A percentile compares a stretch with the other conserved stretches of the same genome.
phyloP scores from a whole-genome alignment of 345 rosid genomes.

The Eucalyptus brandiana region DNA sequence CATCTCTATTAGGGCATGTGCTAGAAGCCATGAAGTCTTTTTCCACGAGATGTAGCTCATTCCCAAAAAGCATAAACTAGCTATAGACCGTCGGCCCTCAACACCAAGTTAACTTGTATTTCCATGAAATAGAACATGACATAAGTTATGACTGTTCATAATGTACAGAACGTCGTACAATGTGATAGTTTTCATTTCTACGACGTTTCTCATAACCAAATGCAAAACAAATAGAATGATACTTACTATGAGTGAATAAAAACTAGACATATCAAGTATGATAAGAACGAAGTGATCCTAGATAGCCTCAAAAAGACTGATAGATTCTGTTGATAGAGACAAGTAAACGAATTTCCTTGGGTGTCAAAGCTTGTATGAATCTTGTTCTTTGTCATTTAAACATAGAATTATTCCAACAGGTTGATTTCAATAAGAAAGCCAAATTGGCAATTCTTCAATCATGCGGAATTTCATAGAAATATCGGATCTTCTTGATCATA shows the following conservation, averaged over 20 bases:
- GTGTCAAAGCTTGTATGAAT: neutral
- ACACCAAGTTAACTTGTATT: neutral
- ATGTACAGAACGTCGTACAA: neutral
- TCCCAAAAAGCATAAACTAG: neutral
- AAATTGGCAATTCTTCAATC: neutral
- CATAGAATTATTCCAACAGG: neutral
- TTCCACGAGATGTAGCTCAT: neutral
- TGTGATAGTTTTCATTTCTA: neutral
- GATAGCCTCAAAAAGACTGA: neutral
- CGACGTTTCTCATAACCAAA: neutral
- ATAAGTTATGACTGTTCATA: neutral
- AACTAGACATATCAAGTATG: neutral
- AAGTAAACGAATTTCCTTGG: neutral
- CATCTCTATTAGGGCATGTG: no score
- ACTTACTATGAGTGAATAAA: neutral
- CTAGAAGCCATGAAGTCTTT: neutral
- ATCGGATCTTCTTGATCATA: neutral
- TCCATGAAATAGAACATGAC: neutral
- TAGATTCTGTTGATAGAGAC: neutral
- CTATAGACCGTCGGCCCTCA: neutral
- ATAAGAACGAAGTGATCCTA: neutral
- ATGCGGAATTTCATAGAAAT: neutral
- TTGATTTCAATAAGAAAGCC: neutral
- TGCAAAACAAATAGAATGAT: rapidly evolving
- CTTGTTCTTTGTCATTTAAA: neutral